A percentile compares a stretch with the other conserved stretches of the same genome.
Evolutionary conservation across 768 basidiomycete species (phyloP).

Genomic region (Lentinula sp.): DNA sequence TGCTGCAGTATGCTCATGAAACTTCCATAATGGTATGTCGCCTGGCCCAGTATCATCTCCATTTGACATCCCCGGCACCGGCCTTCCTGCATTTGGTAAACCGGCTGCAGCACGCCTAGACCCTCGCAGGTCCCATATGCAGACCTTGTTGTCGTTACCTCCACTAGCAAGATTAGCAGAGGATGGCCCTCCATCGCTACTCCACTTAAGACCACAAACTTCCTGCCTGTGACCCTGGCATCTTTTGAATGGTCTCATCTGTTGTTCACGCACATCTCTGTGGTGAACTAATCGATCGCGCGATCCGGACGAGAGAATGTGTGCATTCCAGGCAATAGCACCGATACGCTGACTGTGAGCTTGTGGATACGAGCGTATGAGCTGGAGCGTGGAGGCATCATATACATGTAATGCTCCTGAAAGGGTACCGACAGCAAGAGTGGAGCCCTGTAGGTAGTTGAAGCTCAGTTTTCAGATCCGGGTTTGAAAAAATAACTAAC

Average conservation of each 20-base stretch:
- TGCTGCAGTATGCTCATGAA: conserved; percentile 94
- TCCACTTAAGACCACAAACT: conserved; percentile 96
- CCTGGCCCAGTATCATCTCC: conserved; percentile 28
- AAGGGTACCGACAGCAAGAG: conserved; percentile 91
- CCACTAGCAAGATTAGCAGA: conserved; percentile 77
- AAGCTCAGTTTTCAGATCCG: neutral
- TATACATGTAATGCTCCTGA: conserved; percentile 88
- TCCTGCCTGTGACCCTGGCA: conserved; percentile 83
- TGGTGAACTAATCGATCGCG: conserved; percentile 89
- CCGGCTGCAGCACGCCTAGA: conserved; percentile 36
- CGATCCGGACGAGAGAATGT: conserved; percentile 84
- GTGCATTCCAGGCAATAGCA: conserved; percentile 89
- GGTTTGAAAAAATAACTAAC: conserved; percentile 12
- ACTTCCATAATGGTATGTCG: conserved; percentile 82
- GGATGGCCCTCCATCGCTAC: conserved; percentile 36
- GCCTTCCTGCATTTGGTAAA: conserved; percentile 17
- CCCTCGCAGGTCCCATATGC: conserved; percentile 90
- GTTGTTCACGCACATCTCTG: conserved; percentile 80
- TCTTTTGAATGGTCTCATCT: conserved; percentile 58
- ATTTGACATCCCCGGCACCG: conserved; percentile 14
- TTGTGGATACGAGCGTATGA: conserved; percentile 74
- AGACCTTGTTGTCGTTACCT: conserved; percentile 98
- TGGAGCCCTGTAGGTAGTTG: conserved; percentile 52
- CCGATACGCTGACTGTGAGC: conserved; percentile 91
- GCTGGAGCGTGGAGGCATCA: conserved; percentile 72